A percentile compares a stretch with the other conserved stretches of the same genome.
phyloP scores from a whole-genome alignment of 1,139 yeast genomes.

The Diutina scorzettiae region DNA sequence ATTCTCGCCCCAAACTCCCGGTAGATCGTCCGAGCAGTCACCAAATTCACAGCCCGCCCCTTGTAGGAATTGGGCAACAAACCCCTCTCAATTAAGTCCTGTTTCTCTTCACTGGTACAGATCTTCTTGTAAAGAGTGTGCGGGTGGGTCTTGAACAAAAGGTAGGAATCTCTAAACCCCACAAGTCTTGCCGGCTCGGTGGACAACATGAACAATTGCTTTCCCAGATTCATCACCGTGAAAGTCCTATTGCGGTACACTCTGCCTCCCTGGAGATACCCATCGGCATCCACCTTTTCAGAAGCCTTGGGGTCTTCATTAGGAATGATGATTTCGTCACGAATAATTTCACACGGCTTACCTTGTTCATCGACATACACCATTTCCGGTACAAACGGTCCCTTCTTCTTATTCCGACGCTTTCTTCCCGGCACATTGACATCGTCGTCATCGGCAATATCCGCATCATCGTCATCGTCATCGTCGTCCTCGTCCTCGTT shows the following conservation, averaged over 20 bases:
- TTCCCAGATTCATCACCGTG: conserved; percentile 64
- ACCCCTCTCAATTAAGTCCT: conserved; percentile 70
- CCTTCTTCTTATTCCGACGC: conserved; percentile 10
- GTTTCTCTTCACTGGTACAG: conserved; percentile 67
- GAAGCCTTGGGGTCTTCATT: conserved; percentile 70
- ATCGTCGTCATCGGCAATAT: conserved; percentile 6
- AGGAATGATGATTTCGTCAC: conserved; percentile 75
- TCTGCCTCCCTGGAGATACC: conserved; percentile 65
- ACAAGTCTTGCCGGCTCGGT: conserved; percentile 94
- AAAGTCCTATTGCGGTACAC: conserved; percentile 73
- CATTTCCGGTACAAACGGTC: conserved; percentile 18
- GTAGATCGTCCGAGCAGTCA: conserved; percentile 81
- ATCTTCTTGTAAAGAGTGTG: conserved; percentile 59
- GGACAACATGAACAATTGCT: conserved; percentile 72
- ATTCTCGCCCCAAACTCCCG: conserved; percentile 89
- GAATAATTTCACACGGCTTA: conserved; percentile 40
- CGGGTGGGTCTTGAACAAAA: conserved; percentile 77
- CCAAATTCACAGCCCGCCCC: conserved; percentile 70
- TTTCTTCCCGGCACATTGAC: conserved; percentile 7
- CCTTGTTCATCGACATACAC: conserved; percentile 37
- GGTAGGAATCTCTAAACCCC: conserved; percentile 88
- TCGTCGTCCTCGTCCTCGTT: conserved; percentile 8
- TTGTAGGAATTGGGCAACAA: conserved; percentile 84
- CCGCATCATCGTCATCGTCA: conserved; percentile 11
- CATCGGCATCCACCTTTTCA: conserved; percentile 55